Conservation (phyloP, 2,329 filamentous ascomycete species). For the Coleophoma crateriformis region DNA sequence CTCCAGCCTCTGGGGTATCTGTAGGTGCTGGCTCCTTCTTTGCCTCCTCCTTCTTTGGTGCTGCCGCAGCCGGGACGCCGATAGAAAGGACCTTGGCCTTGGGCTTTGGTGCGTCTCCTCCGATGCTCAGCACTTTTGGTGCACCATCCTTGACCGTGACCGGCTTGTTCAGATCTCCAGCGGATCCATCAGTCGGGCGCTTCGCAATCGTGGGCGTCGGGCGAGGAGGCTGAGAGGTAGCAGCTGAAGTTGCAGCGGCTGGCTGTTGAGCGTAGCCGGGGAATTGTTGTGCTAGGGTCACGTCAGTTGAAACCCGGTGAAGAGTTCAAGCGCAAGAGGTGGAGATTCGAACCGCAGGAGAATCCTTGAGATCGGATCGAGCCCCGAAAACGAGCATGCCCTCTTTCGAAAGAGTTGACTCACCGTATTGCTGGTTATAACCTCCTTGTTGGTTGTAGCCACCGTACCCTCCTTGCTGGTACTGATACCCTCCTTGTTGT, state of each 20-base stretch:
- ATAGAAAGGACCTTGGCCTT: slow-evolving; percentile 72
- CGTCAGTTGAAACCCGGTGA: too few species aligned
- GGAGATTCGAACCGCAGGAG: not conserved
- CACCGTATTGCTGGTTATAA: slow-evolving; percentile 34
- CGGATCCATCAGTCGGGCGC: slow-evolving; percentile 45
- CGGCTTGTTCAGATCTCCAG: slow-evolving; percentile 43
- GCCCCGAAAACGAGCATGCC: too few species aligned
- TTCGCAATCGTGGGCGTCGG: slow-evolving; percentile 59
- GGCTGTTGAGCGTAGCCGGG: slow-evolving; percentile 47
- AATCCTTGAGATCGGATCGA: too few species aligned
- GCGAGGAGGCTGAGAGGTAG: slow-evolving; percentile 34
- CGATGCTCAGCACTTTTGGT: slow-evolving; percentile 58
- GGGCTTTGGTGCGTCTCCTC: slow-evolving; percentile 43
- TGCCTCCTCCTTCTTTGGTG: slow-evolving; percentile 45
- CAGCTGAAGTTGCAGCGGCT: slow-evolving; percentile 30
- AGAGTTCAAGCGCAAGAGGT: too few species aligned
- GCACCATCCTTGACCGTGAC: slow-evolving; percentile 48
- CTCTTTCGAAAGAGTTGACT: not conserved
- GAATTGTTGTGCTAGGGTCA: slow-evolving; percentile 41
- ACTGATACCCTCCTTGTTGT: slow-evolving; percentile 36
- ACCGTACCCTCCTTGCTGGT: slow-evolving; percentile 42
- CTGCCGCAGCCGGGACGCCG: slow-evolving; percentile 51
- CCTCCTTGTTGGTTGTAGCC: slow-evolving; percentile 18
- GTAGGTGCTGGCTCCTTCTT: slow-evolving; percentile 31
- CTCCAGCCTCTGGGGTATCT: slow-evolving; percentile 57